phyloP scores from a whole-genome alignment of 441 rosid genomes.

The Adansonia rubrostipa region DNA sequence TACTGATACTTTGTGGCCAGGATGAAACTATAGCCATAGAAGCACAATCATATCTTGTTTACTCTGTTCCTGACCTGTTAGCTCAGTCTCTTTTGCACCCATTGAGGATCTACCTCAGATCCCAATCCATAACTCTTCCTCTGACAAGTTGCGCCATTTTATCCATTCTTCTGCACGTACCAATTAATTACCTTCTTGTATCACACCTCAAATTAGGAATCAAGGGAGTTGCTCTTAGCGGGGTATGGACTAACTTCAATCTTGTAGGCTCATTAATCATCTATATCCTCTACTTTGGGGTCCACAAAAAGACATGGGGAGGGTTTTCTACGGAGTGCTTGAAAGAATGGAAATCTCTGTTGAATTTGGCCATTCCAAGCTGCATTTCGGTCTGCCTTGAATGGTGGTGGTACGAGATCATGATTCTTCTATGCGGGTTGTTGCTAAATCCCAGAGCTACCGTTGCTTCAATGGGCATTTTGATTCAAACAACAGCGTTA shows the following conservation, averaged over 20 bases:
- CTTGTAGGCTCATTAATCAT: slow-evolving; percentile 56
- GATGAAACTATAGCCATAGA: slow-evolving; percentile 55
- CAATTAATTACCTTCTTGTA: slow-evolving; percentile 68
- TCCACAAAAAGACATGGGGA: slow-evolving; percentile 52
- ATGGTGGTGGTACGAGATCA: slow-evolving; percentile 99
- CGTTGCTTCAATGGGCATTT: slow-evolving; percentile 91
- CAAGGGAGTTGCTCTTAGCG: slow-evolving; percentile 76
- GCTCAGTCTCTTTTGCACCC: slow-evolving; percentile 85
- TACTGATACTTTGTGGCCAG: slow-evolving; percentile 64
- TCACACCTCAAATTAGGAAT: slow-evolving; percentile 60
- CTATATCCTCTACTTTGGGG: slow-evolving; percentile 61
- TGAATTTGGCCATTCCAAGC: slow-evolving; percentile 76
- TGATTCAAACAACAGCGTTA: slow-evolving; percentile 85
- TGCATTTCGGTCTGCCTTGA: slow-evolving; percentile 92
- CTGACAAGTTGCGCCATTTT: slow-evolving; percentile 67
- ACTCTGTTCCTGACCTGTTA: slow-evolving; percentile 82
- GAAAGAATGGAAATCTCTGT: slow-evolving; percentile 65
- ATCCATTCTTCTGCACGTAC: slow-evolving; percentile 67
- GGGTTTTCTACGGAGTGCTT: slow-evolving; percentile 59
- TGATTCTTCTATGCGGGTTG: slow-evolving; percentile 83
- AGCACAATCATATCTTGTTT: slow-evolving; percentile 68
- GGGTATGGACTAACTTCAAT: slow-evolving; percentile 71
- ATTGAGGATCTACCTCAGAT: slow-evolving; percentile 73
- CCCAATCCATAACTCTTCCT: slow-evolving; percentile 82
- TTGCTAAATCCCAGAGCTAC: slow-evolving; percentile 67